These are phyloP conservation scores for Umbelopsis sp. DNA, from an alignment of 192 early-diverging fungal species.

Conservation along the genomic window DNA sequence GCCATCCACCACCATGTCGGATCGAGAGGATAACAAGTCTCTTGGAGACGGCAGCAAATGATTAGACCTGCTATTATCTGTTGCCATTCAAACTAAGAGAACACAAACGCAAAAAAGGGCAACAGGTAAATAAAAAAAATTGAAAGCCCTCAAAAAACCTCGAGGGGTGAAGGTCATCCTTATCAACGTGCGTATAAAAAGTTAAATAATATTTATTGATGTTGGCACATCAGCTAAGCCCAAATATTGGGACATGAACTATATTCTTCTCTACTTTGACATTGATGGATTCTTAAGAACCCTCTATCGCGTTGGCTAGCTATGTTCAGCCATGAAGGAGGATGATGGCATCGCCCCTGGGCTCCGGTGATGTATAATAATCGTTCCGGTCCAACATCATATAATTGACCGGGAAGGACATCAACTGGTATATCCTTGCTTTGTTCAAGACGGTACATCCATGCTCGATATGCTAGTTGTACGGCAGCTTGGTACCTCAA, in stretches of 20 bases:
- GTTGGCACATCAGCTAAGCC: neutral
- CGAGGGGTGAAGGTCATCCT: neutral
- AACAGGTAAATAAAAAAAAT: neutral
- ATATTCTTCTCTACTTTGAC: neutral
- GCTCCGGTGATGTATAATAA: neutral
- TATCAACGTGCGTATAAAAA: too few relatives aligned
- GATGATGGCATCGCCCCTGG: neutral
- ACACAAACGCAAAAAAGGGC: neutral
- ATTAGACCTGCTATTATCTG: constrained; percentile 16
- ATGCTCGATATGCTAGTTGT: neutral
- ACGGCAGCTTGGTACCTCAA: neutral
- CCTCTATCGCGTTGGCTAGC: neutral
- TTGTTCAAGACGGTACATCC: neutral
- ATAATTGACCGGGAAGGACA: neutral
- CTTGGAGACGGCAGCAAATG: constrained; percentile 21
- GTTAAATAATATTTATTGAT: too few relatives aligned
- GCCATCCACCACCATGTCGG: constrained; percentile 19
- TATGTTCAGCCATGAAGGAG: neutral
- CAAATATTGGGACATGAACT: neutral
- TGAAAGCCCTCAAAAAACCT: neutral
- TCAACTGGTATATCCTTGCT: neutral
- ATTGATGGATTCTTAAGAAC: neutral
- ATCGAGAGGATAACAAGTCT: constrained; percentile 17
- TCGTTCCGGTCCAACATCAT: neutral
- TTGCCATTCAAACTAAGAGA: constrained; percentile 14